A percentile compares a stretch with the other conserved stretches of the same genome.
These are phyloP conservation scores for Trifolium fragiferum DNA, from an alignment of 306 rosid genomes.

Conservation along the genomic window DNA sequence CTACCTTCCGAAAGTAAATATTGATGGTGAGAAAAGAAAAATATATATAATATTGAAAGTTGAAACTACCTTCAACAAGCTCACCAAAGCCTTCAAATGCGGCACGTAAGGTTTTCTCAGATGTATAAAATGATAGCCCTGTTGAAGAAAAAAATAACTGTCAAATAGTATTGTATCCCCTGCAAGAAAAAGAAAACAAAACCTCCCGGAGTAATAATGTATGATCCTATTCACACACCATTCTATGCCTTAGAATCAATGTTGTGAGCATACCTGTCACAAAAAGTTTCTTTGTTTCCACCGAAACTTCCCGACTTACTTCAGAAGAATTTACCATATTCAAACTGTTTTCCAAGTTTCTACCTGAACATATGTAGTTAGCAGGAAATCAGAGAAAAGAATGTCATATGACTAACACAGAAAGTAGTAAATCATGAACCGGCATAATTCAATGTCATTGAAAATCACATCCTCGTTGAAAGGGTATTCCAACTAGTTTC, in stretches of 20 bases:
- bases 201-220: not conserved
- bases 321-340: constrained; percentile 36
- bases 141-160: constrained; percentile 36
- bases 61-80: constrained; percentile 73
- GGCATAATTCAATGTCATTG: not conserved
- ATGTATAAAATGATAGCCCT: constrained; percentile 71
- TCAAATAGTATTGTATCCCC: constrained; percentile 5
- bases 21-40: constrained; percentile 11
- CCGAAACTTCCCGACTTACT: constrained; percentile 43
- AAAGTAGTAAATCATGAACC: constrained; percentile 24
- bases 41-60: not conserved
- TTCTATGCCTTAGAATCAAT: constrained; percentile 16
- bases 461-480: constrained; percentile 2
- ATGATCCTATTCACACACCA: not conserved
- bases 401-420: constrained; percentile 1
- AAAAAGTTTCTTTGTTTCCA: constrained; percentile 55
- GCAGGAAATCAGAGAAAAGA: constrained; percentile 34
- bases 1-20: constrained; percentile 8
- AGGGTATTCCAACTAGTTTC: not conserved
- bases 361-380: constrained; percentile 40
- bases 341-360: constrained; percentile 44
- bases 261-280: constrained; percentile 49
- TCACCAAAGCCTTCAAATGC: constrained; percentile 88
- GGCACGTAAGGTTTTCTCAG: constrained; percentile 84
- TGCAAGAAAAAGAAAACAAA: not conserved